These are phyloP conservation scores for Xylaria flabelliformis DNA, from an alignment of 495 filamentous ascomycete species.

Conservation along the genomic window DNA sequence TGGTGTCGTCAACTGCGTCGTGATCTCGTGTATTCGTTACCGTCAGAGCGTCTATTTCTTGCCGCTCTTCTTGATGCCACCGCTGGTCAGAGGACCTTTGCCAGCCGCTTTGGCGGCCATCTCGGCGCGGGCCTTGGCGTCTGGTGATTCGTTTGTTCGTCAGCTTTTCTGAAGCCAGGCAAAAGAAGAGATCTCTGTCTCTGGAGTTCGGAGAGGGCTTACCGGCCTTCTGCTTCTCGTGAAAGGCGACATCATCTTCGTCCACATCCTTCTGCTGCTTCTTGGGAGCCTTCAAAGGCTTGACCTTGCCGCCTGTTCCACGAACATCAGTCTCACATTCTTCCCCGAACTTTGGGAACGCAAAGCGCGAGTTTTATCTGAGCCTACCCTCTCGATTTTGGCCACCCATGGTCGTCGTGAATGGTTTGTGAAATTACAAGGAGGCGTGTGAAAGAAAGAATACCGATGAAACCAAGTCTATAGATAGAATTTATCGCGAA, in stretches of 20 bases:
- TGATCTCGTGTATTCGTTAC: constrained; percentile 35
- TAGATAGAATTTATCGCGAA: constrained; percentile 14
- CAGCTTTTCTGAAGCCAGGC: constrained; percentile 19
- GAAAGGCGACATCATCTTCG: constrained; percentile 77
- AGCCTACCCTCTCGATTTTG: constrained; percentile 68
- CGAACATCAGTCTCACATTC: constrained; percentile 31
- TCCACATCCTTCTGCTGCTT: constrained; percentile 77
- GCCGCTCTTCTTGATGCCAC: constrained; percentile 85
- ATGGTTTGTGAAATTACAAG: neutral
- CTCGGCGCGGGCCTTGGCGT: constrained; percentile 79
- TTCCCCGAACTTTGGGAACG: neutral
- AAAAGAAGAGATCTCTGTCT: neutral
- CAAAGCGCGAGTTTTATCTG: neutral
- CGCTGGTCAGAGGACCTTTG: constrained; percentile 70
- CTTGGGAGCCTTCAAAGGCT: constrained; percentile 83
- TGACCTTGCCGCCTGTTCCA: constrained; percentile 76
- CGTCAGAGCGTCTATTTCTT: constrained; percentile 68
- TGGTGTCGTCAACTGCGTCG: neutral
- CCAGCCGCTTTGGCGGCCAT: constrained; percentile 67
- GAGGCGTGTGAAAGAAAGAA: neutral
- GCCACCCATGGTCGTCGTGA: constrained; percentile 62
- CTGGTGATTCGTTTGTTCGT: constrained; percentile 48
- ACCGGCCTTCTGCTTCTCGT: constrained; percentile 77
- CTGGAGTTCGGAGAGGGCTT: constrained; percentile 34
- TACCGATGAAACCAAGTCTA: constrained; percentile 2